Conservation (phyloP, 2,329 filamentous ascomycete species). For the Pseudogymnoascus sp. region DNA sequence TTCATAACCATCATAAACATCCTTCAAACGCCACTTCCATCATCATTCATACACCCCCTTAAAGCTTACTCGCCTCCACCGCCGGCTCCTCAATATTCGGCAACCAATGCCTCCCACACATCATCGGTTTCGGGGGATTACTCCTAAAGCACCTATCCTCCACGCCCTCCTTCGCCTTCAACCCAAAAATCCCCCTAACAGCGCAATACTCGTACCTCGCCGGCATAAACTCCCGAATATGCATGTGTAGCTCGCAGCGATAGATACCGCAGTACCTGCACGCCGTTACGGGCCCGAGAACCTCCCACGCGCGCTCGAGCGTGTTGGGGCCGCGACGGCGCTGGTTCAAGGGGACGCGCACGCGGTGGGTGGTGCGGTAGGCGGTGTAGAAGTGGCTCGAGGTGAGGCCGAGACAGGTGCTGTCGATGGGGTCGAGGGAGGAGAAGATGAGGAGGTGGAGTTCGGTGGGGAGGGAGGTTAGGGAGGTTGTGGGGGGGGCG, state of each 20-base stretch:
- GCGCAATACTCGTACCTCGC: constrained; percentile 49
- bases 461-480: constrained; percentile 48
- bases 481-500: constrained; percentile 12
- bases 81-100: neutral
- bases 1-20: neutral
- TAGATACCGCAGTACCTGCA: constrained; percentile 53
- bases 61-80: neutral
- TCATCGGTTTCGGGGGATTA: constrained; percentile 48
- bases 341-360: constrained; percentile 45
- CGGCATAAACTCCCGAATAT: constrained; percentile 52
- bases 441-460: constrained; percentile 53
- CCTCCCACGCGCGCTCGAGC: constrained; percentile 55
- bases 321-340: constrained; percentile 53
- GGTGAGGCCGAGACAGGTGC: constrained; percentile 51
- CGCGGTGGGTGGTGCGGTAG: constrained; percentile 44
- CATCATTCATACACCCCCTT: neutral
- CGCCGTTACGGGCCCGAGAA: constrained; percentile 47
- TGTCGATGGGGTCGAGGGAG: constrained; percentile 55
- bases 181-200: constrained; percentile 49
- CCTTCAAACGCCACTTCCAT: neutral
- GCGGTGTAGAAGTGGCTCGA: constrained; percentile 50
- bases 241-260: constrained; percentile 54
- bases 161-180: constrained; percentile 37
- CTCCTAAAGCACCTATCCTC: constrained; percentile 49
- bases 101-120: constrained; percentile 45